Evolutionary conservation across 2,329 filamentous ascomycete genomes (phyloP).

Genomic region (Scytalidium lignicola): DNA sequence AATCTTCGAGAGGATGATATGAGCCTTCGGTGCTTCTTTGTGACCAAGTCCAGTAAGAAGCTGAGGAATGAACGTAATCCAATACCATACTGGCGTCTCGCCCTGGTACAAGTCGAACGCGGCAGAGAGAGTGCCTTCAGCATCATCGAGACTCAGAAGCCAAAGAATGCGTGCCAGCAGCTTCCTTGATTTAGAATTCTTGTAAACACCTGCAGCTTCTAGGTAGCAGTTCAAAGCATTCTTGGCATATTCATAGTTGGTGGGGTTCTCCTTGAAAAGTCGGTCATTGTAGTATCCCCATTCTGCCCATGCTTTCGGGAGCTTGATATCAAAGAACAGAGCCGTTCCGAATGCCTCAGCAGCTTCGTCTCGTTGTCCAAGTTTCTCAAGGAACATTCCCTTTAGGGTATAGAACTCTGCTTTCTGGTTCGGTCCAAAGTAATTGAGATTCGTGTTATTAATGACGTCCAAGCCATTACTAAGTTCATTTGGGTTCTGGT

Average conservation of each 20-base stretch:
- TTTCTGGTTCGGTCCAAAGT: constrained; percentile 94
- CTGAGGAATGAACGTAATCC: constrained; percentile 98
- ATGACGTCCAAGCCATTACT: constrained; percentile 94
- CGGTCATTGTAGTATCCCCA: constrained; percentile 98
- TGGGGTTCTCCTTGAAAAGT: constrained; percentile 86
- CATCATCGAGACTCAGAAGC: constrained; percentile 89
- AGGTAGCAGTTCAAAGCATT: constrained; percentile 95
- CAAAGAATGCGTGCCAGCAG: constrained; percentile 89
- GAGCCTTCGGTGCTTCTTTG: constrained; percentile 83
- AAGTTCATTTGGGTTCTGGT: constrained; percentile 90
- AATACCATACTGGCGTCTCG: constrained; percentile 97
- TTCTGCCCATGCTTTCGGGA: constrained; percentile 97
- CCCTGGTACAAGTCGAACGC: constrained; percentile 97
- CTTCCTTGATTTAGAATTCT: constrained; percentile 94
- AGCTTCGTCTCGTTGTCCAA: constrained; percentile 84
- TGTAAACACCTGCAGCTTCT: constrained; percentile 93
- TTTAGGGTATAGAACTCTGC: constrained; percentile 99
- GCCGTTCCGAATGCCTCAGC: constrained; percentile 93
- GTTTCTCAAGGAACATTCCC: constrained; percentile 97
- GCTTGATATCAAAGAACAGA: constrained; percentile 89
- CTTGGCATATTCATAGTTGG: constrained; percentile 75
- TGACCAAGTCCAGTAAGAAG: constrained; percentile 86
- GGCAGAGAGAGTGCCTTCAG: constrained; percentile 73
- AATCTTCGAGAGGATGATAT: constrained; percentile 84
- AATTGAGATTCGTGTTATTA: constrained; percentile 98